phyloP scores from a whole-genome alignment of 1,284 basidiomycete species.

The Sporisorium scitamineum region DNA sequence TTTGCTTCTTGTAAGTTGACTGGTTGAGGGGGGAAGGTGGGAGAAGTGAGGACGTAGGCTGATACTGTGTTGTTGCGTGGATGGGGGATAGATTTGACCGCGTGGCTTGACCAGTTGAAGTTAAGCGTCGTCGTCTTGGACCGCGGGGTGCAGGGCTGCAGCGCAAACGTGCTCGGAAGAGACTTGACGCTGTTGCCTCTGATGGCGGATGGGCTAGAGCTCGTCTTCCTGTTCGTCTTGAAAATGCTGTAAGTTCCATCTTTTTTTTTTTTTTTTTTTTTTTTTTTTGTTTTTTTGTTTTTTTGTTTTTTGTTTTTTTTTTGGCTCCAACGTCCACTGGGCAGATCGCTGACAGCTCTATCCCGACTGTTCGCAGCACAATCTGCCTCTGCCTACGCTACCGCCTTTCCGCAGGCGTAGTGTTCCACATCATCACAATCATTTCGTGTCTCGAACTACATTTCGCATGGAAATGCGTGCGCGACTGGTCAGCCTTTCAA shows the following conservation, averaged over 20 bases:
- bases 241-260: conserved; percentile 21
- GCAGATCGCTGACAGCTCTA: not conserved
- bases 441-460: conserved; percentile 27
- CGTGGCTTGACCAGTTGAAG: conserved; percentile 16
- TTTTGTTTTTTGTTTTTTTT: no score
- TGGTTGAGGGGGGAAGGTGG: not conserved
- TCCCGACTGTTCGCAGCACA: not conserved
- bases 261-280: no score
- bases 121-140: conserved; percentile 4
- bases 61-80: not conserved
- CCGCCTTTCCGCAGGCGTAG: conserved; percentile 11
- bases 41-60: not conserved
- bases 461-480: conserved; percentile 35
- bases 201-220: conserved; percentile 21
- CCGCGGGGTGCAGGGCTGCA: conserved; percentile 4
- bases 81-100: conserved; percentile 10
- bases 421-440: conserved; percentile 24
- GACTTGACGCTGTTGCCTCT: conserved; percentile 39
- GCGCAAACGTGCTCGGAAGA: conserved; percentile 21
- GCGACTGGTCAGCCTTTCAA: conserved; percentile 35
- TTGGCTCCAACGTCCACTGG: no score
- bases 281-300: no score
- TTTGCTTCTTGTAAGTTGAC: conserved; percentile 29
- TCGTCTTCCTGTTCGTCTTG: conserved; percentile 25
- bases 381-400: conserved; percentile 25